Evolutionary conservation across 2,329 filamentous ascomycete genomes (phyloP), one percentile per base, ranked within the genome.

Genomic region (Fusarium sp.): DNA sequence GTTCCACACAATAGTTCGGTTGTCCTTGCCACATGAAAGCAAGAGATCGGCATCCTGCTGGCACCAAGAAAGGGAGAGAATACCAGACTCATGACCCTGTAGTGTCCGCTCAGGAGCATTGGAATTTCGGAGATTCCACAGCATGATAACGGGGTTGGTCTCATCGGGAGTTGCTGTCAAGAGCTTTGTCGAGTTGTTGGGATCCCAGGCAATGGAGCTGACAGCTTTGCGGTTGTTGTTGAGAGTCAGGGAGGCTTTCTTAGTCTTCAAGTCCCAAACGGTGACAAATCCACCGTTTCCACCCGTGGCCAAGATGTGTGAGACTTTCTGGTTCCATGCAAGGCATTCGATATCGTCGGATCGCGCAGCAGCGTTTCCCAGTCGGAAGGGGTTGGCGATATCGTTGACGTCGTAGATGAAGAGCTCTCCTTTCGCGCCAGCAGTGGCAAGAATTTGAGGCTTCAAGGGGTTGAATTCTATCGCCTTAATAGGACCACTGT

Each of bases 241-340:
- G 69, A 99, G 84, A 35, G 94, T 97, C 80, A 99, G 83, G 56
- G 94, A 97, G 73, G 97, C 94, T 82, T 97, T 97, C 87, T 97
- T 98, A 14, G 93, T 94, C 84, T 97, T 97, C 69, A 98, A 86
- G 81, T 99, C 96, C 96, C 96, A 99, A 19, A 99, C 95, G 3
- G 96, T 98, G 35, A 98, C 94, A 75, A 98, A 97, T 6, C 96
- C 96, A 49, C 94, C 94, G 65, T 89, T 92, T 76, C 94, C 95
- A 70, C 96, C 96, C 11, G 95, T 98, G 19, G 95, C 96, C 71
- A 99, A 83, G 77, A 99, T 99, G 77, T 99, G 95, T 15, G 95
- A 89, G 41, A 98, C 95, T 82, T 97, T 98, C 77, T 94, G 94
- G 81, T 99, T 99, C 96, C 96, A 99, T 72, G 97, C 95, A 63